phyloP scores from a whole-genome alignment of 768 basidiomycete species.

The Thelephora ganbajun region DNA sequence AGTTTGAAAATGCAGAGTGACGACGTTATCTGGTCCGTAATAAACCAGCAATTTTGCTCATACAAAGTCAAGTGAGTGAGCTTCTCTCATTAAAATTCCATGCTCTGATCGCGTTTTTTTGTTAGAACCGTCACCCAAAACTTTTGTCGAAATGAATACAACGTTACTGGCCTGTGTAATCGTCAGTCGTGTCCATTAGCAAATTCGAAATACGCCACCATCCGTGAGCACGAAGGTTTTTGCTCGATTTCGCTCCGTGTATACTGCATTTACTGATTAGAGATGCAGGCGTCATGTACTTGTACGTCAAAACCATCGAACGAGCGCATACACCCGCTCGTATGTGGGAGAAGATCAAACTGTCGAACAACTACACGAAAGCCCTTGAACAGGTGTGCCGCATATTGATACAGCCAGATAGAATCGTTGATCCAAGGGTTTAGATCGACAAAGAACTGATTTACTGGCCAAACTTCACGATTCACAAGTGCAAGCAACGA shows the following conservation, averaged over 20 bases:
- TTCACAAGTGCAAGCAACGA: conserved; percentile 99
- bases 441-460: conserved; percentile 91
- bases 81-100: background rate
- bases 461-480: conserved; percentile 97
- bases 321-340: conserved; percentile 90
- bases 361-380: conserved; percentile 89
- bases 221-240: conserved; percentile 85
- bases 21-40: conserved; percentile 97
- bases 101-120: conserved; percentile 5
- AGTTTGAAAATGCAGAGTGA: conserved; percentile 67
- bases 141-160: conserved; percentile 98
- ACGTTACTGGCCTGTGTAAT: conserved; percentile 91
- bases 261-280: conserved; percentile 1
- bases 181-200: conserved; percentile 96
- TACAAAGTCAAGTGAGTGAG: conserved; percentile 94
- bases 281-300: conserved; percentile 61
- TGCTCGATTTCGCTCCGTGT: background rate
- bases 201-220: conserved; percentile 96
- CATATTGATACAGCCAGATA: background rate
- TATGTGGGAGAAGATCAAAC: conserved; percentile 95
- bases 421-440: background rate
- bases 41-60: conserved; percentile 91
- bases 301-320: conserved; percentile 96
- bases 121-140: conserved; percentile 85
- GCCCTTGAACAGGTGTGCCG: conserved; percentile 79